A percentile compares a stretch with the other conserved stretches of the same genome.
phyloP scores from a whole-genome alignment of 1,139 yeast species.

The Meyerozyma guilliermondii region DNA sequence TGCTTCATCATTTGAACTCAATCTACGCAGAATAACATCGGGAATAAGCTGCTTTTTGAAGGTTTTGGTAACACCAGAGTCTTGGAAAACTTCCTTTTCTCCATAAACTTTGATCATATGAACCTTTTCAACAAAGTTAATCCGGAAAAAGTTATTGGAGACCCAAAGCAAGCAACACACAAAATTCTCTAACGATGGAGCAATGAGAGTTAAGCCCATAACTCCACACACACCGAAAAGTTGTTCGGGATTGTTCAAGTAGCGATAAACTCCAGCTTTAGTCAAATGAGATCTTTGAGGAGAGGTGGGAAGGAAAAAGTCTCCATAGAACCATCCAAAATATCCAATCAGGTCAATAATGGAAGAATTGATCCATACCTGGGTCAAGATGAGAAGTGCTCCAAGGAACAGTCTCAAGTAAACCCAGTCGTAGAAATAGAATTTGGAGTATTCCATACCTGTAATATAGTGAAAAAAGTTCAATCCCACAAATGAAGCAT shows the following conservation, averaged over 20 bases:
- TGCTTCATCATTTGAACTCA: conserved; percentile 17
- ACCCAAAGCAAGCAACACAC: conserved; percentile 66
- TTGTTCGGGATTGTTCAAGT: conserved; percentile 82
- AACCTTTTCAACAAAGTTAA: conserved; percentile 71
- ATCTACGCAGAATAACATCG: conserved; percentile 32
- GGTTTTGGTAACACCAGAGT: conserved; percentile 67
- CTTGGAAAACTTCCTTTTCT: conserved; percentile 51
- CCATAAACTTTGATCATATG: conserved; percentile 82
- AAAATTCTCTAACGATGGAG: conserved; percentile 54
- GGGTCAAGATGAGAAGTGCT: conserved; percentile 49
- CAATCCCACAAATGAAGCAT: conserved; percentile 41
- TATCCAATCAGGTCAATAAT: conserved; percentile 74
- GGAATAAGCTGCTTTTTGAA: conserved; percentile 48
- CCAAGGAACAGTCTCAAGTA: conserved; percentile 61
- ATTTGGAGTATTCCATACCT: conserved; percentile 15
- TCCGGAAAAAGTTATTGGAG: conserved; percentile 57
- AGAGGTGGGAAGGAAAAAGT: conserved; percentile 62
- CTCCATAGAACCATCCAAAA: conserved; percentile 90
- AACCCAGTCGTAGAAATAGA: conserved; percentile 33
- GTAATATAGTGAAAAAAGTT: conserved; percentile 27
- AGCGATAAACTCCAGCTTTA: conserved; percentile 80
- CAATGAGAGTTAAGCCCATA: conserved; percentile 70
- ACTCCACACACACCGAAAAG: conserved; percentile 77
- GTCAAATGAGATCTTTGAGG: conserved; percentile 49
- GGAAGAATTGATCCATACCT: conserved; percentile 67